A percentile compares a stretch with the other conserved stretches of the same genome.
phyloP scores from a whole-genome alignment of 2,329 filamentous ascomycete genomes.

The Xylaria sp. region DNA sequence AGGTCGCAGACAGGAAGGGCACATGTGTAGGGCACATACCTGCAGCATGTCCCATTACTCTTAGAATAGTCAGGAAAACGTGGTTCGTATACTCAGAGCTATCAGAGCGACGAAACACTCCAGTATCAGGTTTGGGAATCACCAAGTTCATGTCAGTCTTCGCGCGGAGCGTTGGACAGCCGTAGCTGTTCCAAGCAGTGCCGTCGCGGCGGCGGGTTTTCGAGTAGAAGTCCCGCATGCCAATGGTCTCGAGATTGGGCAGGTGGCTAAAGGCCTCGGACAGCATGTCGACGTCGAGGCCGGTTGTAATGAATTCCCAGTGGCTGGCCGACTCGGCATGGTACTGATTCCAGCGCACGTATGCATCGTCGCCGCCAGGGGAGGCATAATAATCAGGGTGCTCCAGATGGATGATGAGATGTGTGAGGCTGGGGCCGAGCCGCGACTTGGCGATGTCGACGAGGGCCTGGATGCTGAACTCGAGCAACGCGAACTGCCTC shows the following conservation, averaged over 20 bases:
- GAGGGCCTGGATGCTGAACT: slow-evolving; percentile 61
- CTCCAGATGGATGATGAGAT: slow-evolving; percentile 63
- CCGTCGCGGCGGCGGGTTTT: slow-evolving; percentile 61
- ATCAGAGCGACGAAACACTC: neutral
- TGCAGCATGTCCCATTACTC: slow-evolving; percentile 55
- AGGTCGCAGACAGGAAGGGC: neutral
- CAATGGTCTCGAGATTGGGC: slow-evolving; percentile 64
- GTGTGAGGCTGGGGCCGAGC: slow-evolving; percentile 54
- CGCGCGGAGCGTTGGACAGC: slow-evolving; percentile 46
- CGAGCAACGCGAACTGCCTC: slow-evolving; percentile 72
- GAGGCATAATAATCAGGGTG: slow-evolving; percentile 5
- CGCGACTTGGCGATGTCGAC: slow-evolving; percentile 62
- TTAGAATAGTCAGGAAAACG: slow-evolving; percentile 56
- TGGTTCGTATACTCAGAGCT: slow-evolving; percentile 39
- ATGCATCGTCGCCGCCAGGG: neutral
- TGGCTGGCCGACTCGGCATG: slow-evolving; percentile 48
- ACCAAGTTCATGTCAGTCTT: neutral
- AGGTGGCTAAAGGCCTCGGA: slow-evolving; percentile 66
- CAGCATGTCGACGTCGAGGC: slow-evolving; percentile 64
- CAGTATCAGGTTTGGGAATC: neutral
- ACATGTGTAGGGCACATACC: slow-evolving; percentile 40
- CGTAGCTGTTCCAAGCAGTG: slow-evolving; percentile 66
- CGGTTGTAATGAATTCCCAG: slow-evolving; percentile 54
- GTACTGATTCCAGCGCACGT: slow-evolving; percentile 9
- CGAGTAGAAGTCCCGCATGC: slow-evolving; percentile 69